Evolutionary conservation across 768 basidiomycete species (phyloP).

Genomic region (Kwoniella sp.): DNA sequence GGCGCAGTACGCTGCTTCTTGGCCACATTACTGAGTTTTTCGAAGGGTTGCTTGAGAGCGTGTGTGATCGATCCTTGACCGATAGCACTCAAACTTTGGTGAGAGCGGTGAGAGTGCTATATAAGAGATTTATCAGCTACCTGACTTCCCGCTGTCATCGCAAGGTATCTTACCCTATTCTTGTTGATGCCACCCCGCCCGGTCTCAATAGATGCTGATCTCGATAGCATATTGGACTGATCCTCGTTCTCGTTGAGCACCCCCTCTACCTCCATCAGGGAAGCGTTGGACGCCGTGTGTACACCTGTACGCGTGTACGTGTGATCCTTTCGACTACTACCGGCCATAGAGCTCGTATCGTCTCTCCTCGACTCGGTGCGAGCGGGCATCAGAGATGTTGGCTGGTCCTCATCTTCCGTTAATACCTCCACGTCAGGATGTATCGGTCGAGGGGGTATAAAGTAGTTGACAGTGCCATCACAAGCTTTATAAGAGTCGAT

Average conservation of each 20-base stretch:
- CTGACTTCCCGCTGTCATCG: background rate
- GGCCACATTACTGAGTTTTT: conserved; percentile 34
- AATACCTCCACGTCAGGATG: conserved; percentile 9
- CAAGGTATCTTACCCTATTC: conserved; percentile 6
- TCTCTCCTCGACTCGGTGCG: conserved; percentile 4
- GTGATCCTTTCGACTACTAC: conserved; percentile 16
- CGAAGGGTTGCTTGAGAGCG: conserved; percentile 34
- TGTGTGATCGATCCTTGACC: conserved; percentile 26
- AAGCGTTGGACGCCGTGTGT: conserved; percentile 22
- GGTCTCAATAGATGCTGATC: conserved; percentile 24
- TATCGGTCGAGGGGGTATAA: conserved; percentile 38
- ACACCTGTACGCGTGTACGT: background rate
- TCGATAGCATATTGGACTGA: conserved; percentile 21
- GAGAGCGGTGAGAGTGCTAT: conserved; percentile 30
- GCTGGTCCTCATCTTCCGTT: conserved; percentile 16
- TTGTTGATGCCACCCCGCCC: background rate
- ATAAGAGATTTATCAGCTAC: conserved; percentile 2
- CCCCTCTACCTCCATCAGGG: conserved; percentile 24
- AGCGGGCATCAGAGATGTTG: background rate
- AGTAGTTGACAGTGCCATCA: conserved; percentile 48
- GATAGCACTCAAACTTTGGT: conserved; percentile 32
- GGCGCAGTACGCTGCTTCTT: conserved; percentile 26
- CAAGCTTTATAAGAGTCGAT: conserved; percentile 36
- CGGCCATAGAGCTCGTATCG: conserved; percentile 19
- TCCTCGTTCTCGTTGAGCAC: background rate